Base-by-base conservation (phyloP, 192 early-diverging fungal species). In the Dimargaris xerosporica region DNA sequence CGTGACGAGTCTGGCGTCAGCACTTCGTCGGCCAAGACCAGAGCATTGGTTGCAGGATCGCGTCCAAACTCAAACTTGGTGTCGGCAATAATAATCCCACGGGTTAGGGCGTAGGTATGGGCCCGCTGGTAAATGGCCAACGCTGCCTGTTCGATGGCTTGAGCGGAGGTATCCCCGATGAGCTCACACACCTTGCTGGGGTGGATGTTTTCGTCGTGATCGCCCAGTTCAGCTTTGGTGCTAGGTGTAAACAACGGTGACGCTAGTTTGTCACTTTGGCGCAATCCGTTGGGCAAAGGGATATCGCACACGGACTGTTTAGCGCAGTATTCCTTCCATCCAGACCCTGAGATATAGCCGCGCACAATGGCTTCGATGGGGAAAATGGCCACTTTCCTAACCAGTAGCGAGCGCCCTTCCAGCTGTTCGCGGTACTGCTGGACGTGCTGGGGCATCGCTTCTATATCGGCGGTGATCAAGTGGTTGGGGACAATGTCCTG, bases 21-120 rank as follows among this genome's bases (percentile, higher is more conserved):
- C 31, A 91, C 94, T 72, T 99, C 96, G 69, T 99, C 96, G 17
- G 91, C 85, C 59, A 99, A 75, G 66, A 91, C 82, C 26, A 98
- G 68, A 9, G 12, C 21, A 28, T 62, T 25, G 59, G 59, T 45
- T 3, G 30, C 30, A 26, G 72, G 77, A 73, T 98, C 91, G 11
- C 91, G 82, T 61, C 96, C 96, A 82, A 99, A 99, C 75, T 99
- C 96, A 71, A 99, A 96, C 72, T 99, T 99, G 42, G 96, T 99
- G 62, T 99, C 96, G 13, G 96, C 96, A 75, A 99, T 99, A 56
- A 99, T 91, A 62, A 99, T 96, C 39, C 94, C 94, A 71, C 81
- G 82, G 31, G 71, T 69, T 5, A 71, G 54, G 3, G 94, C 94
- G 63, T 92, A 94, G 45, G 89, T 81, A 23, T 83, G 81, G 1